Evolutionary conservation across 805 yeast genomes (phyloP).

Genomic region (Isabelozyma heimii): DNA sequence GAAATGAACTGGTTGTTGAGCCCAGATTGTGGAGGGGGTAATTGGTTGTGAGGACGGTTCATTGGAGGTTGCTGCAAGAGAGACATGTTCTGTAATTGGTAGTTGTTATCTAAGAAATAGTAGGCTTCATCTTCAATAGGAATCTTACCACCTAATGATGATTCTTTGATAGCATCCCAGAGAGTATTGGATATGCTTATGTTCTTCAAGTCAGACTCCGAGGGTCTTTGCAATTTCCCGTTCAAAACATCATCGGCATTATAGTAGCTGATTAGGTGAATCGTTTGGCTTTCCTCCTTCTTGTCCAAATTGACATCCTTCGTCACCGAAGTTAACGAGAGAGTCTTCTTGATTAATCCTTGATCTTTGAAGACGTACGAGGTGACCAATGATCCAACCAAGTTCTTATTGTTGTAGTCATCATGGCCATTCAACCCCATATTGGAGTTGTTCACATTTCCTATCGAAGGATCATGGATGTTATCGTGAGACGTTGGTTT

Average conservation of each 20-base stretch:
- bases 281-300: conserved; percentile 38
- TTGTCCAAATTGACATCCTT: conserved; percentile 25
- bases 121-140: conserved; percentile 50
- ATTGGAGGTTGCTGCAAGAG: conserved; percentile 15
- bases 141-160: conserved; percentile 56
- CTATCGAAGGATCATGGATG: neutral
- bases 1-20: conserved; percentile 2
- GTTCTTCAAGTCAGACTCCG: conserved; percentile 51
- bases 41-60: neutral
- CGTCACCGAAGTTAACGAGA: conserved; percentile 54
- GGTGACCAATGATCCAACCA: conserved; percentile 52
- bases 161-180: conserved; percentile 55
- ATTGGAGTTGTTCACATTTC: neutral
- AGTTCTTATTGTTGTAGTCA: conserved; percentile 11
- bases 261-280: conserved; percentile 80
- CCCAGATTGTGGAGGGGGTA: neutral
- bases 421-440: neutral
- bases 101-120: conserved; percentile 45
- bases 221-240: conserved; percentile 57
- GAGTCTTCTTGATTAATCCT: conserved; percentile 82
- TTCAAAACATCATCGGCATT: conserved; percentile 67
- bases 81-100: conserved; percentile 41
- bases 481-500: conserved; percentile 4
- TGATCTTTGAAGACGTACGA: conserved; percentile 63
- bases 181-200: conserved; percentile 46